These are phyloP conservation scores for Coniochaeta prunicola DNA, from an alignment of 2,329 filamentous ascomycete genomes.

Conservation along the genomic window DNA sequence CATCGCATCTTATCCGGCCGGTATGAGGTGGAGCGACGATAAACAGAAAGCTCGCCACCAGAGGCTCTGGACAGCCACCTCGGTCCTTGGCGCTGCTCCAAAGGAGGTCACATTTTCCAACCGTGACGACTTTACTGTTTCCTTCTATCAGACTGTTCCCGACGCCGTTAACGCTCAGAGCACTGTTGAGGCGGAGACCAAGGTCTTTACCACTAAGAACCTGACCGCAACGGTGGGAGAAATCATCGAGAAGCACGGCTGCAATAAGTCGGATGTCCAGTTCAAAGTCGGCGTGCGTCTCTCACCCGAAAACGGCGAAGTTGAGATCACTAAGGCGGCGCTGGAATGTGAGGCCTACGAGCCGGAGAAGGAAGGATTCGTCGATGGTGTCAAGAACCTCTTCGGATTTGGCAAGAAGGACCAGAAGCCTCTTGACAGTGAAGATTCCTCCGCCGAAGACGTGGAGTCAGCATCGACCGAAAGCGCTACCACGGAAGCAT, in stretches of 20 bases:
- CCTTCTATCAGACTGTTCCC: slow-evolving; percentile 68
- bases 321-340: slow-evolving; percentile 66
- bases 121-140: slow-evolving; percentile 71
- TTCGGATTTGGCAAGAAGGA: slow-evolving; percentile 93
- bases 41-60: slow-evolving; percentile 69
- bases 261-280: slow-evolving; percentile 66
- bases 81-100: slow-evolving; percentile 63
- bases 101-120: slow-evolving; percentile 85
- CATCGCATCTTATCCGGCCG: slow-evolving; percentile 63
- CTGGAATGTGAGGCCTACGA: slow-evolving; percentile 81
- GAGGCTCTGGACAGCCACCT: slow-evolving; percentile 74
- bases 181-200: slow-evolving; percentile 45
- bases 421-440: slow-evolving; percentile 65
- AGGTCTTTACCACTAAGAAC: slow-evolving; percentile 70
- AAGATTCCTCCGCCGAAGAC: slow-evolving; percentile 41
- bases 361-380: slow-evolving; percentile 67
- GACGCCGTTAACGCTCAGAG: slow-evolving; percentile 29
- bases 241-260: slow-evolving; percentile 72
- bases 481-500: slow-evolving; percentile 23
- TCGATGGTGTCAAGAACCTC: slow-evolving; percentile 92
- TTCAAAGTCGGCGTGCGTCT: slow-evolving; percentile 75
- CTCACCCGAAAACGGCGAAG: slow-evolving; percentile 65
- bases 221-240: slow-evolving; percentile 74
- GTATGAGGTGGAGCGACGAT: slow-evolving; percentile 65
- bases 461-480: slow-evolving; percentile 29